Evolutionary conservation across 73 alveolate species (phyloP).

Genomic region (Paramecium biaurelia): DNA sequence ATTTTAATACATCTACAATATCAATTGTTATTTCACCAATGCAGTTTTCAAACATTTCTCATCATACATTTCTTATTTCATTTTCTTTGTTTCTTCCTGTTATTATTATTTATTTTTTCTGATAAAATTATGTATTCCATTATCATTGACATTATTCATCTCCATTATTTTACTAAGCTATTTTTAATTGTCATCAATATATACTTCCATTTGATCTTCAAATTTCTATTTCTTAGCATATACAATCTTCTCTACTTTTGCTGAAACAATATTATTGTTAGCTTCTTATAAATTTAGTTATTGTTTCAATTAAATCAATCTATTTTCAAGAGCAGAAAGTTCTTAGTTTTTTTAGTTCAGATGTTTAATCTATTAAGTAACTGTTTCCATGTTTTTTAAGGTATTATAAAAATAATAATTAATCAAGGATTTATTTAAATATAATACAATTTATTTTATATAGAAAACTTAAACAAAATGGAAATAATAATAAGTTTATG

Average conservation of each 20-base stretch:
- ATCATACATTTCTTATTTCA: neutral
- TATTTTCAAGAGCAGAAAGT: neutral
- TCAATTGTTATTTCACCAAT: neutral
- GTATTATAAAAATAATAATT: neutral
- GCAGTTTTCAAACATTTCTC: neutral
- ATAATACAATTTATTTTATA: neutral
- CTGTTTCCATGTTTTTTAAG: neutral
- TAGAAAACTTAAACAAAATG: neutral
- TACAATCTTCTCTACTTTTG: neutral
- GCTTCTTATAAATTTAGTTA: neutral
- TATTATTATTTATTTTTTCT: neutral
- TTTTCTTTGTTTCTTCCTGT: neutral
- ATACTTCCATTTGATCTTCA: neutral
- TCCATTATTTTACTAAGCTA: conserved; percentile 1
- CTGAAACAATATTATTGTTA: neutral
- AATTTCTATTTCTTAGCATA: neutral
- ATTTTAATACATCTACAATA: neutral
- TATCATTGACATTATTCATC: neutral
- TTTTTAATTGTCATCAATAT: neutral
- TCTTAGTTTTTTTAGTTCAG: neutral
- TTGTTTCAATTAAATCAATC: neutral
- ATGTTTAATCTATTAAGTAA: neutral
- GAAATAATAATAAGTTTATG: no score
- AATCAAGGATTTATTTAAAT: neutral
- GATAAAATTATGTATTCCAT: neutral